A percentile compares a stretch with the other conserved stretches of the same genome.
These are phyloP conservation scores for Sporisorium reilianum DNA, from an alignment of 1,284 basidiomycete genomes.

Conservation along the genomic window DNA sequence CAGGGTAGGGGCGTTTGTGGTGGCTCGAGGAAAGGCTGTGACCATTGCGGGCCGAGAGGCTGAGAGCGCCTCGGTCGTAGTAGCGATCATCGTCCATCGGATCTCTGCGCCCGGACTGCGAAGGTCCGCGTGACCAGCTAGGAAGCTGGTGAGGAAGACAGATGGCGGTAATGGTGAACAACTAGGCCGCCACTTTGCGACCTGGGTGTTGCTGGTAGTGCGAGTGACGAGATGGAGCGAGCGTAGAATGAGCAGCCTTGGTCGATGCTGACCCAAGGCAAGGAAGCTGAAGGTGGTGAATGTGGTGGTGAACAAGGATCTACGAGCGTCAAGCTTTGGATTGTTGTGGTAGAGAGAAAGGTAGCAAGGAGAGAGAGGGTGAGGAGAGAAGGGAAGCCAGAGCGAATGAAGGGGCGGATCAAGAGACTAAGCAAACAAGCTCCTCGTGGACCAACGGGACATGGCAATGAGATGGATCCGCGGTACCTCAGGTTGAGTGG, in stretches of 20 bases:
- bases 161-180: conserved; percentile 42
- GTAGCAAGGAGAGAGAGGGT: not conserved
- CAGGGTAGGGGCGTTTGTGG: not conserved
- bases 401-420: not conserved
- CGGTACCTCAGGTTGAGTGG: conserved; percentile 9
- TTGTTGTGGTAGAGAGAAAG: conserved; percentile 5
- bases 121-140: conserved; percentile 39
- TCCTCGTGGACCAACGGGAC: not conserved
- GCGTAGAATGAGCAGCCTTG: not conserved
- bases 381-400: not conserved
- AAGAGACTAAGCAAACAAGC: conserved; percentile 5
- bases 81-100: conserved; percentile 45
- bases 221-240: not conserved
- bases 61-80: conserved; percentile 30
- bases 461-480: not conserved
- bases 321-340: not conserved
- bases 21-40: not conserved
- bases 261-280: not conserved
- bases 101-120: conserved; percentile 30
- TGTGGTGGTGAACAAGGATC: too few species aligned
- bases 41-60: too few species aligned
- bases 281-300: too few species aligned
- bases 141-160: conserved; percentile 35
- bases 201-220: conserved; percentile 20
- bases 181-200: conserved; percentile 30